Evolutionary conservation across 495 filamentous ascomycete genomes (phyloP), one percentile per base, ranked within the genome.

Genomic region (Usnea hakonensis): DNA sequence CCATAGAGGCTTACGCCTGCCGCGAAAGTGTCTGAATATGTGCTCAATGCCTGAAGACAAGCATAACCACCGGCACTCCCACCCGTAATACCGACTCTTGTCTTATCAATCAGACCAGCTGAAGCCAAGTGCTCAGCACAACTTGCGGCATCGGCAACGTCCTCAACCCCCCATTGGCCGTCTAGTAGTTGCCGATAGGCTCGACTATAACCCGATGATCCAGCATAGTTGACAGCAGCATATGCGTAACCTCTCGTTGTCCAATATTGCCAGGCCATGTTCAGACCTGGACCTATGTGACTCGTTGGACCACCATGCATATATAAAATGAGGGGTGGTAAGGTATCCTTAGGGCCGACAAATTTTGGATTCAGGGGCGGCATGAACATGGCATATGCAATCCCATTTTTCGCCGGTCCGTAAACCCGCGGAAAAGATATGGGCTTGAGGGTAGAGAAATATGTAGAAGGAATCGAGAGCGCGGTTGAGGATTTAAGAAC

Each of bases 211-310:
- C 76, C 80, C 4, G 76, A 74, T 4, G 75, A 78, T 0, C 80
- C 81, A 19, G 73, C 75, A 62, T 81, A 80, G 68, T 83, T 81
- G 37, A 82, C 62, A 21, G 71, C 66, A 38, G 73, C 72, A 44
- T 77, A 73, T 26, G 78, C 80, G 53, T 77, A 83, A 32, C 80
- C 80, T 6, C 81, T 72, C 6, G 77, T 77, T 13, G 81, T 81
- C 61, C 68, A 81, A 67, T 78, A 82, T 67, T 83, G 80, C 8
- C 69, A 69, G 19, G 64, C 65, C 52, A 81, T 68, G 26, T 40
- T 67, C 53, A 71, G 73, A 23, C 50, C 78, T 23, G 68, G 73
- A 48, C 60, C 58, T 48, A 54, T 61, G 67, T 70, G 67, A 7
- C 64, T 66, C 62, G 77, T 82, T n/a, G 80, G 80, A 7, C 79